Evolutionary conservation across 2,329 filamentous ascomycete species (phyloP).

Genomic region (Beauveria brongniartii): DNA sequence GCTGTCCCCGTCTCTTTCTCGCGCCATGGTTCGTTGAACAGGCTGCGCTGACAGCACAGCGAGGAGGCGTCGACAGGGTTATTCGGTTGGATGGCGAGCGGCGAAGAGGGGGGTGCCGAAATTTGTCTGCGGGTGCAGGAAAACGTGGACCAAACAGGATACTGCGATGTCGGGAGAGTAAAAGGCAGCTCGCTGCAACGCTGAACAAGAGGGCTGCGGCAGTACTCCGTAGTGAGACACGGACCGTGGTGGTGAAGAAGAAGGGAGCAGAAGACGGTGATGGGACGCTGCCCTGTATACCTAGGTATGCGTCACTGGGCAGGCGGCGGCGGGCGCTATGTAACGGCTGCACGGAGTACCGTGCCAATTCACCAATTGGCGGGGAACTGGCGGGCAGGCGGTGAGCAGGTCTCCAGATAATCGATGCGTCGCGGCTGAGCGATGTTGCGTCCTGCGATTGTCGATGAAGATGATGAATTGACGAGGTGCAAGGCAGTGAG

Average conservation of each 20-base stretch:
- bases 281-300: not conserved
- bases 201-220: not conserved
- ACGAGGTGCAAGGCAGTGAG: not conserved
- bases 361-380: conserved; percentile 3
- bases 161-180: not conserved
- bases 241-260: not conserved
- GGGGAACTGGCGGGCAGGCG: not conserved
- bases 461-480: not conserved
- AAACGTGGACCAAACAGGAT: conserved; percentile 8
- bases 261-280: not conserved
- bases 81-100: conserved; percentile 3
- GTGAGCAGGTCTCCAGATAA: not conserved
- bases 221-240: not conserved
- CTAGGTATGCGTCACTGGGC: not conserved
- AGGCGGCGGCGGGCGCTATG: not conserved
- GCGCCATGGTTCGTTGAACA: conserved; percentile 27
- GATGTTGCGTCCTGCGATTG: not conserved
- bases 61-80: conserved; percentile 11
- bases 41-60: conserved; percentile 12
- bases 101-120: not conserved
- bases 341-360: not conserved
- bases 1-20: conserved; percentile 40
- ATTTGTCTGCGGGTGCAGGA: conserved; percentile 1
- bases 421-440: not conserved
- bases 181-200: not conserved